Percentiles rank a stretch among this genome's conserved stretches.
Evolutionary conservation across 1,284 basidiomycete genomes (phyloP).

Genomic region (Tetrapyrgos nigripes): DNA sequence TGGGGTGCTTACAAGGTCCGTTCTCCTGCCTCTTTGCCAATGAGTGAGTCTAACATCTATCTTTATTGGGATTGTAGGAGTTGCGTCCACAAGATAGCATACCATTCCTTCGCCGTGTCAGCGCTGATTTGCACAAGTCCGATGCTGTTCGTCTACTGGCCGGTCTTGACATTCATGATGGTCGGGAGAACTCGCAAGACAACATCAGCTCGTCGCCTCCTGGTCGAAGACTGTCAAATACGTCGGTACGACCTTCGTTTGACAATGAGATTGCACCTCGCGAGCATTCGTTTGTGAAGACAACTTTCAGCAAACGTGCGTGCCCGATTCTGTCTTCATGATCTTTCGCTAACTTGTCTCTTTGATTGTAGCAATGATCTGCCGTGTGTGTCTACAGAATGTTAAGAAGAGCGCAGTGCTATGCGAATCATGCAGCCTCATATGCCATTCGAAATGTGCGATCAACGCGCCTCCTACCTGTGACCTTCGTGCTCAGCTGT

Average conservation of each 20-base stretch:
- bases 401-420: slow-evolving; percentile 90
- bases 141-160: slow-evolving; percentile 65
- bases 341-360: slow-evolving; percentile 22
- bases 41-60: slow-evolving; percentile 4
- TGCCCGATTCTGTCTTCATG: slow-evolving; percentile 21
- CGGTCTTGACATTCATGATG: slow-evolving; percentile 59
- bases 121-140: slow-evolving; percentile 79
- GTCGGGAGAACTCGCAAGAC: slow-evolving; percentile 42
- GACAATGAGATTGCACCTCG: slow-evolving; percentile 64
- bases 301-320: slow-evolving; percentile 90
- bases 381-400: slow-evolving; percentile 81
- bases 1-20: slow-evolving; percentile 79
- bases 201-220: slow-evolving; percentile 35
- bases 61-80: slow-evolving; percentile 51
- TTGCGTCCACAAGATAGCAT: slow-evolving; percentile 92
- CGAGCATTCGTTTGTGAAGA: slow-evolving; percentile 89
- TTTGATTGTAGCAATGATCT: slow-evolving; percentile 73
- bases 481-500: slow-evolving; percentile 79
- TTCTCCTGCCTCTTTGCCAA: slow-evolving; percentile 6
- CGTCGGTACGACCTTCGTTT: slow-evolving; percentile 40
- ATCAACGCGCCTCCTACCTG: slow-evolving; percentile 79
- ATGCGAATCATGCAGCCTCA: slow-evolving; percentile 89
- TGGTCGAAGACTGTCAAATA: slow-evolving; percentile 47
- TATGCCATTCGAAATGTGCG: slow-evolving; percentile 85
- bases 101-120: slow-evolving; percentile 91